phyloP scores from a whole-genome alignment of 257 asterid species.

The Apocynum venetum region DNA sequence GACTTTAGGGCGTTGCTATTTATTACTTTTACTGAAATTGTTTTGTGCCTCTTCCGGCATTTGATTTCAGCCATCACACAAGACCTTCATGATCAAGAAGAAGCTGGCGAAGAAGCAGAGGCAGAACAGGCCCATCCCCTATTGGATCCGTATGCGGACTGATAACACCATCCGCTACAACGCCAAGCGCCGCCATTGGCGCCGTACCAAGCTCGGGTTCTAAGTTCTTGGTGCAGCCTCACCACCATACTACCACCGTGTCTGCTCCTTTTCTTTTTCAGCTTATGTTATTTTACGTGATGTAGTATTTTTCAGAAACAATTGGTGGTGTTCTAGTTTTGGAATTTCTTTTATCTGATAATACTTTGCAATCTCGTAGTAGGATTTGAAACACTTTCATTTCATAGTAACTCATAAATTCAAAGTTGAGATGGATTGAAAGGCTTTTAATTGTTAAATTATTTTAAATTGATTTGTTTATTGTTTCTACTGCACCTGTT shows the following conservation, averaged over 20 bases:
- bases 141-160: constrained; percentile 82
- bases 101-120: constrained; percentile 89
- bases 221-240: constrained; percentile 11
- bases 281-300: background rate
- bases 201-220: constrained; percentile 95
- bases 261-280: background rate
- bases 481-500: background rate
- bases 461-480: background rate
- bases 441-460: background rate
- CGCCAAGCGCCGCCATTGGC: constrained; percentile 95
- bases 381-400: background rate
- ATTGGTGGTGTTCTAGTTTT: constrained; percentile 5
- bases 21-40: background rate
- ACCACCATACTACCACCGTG: background rate
- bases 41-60: background rate
- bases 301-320: background rate
- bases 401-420: background rate
- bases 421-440: background rate
- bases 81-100: constrained; percentile 78
- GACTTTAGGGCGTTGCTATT: background rate
- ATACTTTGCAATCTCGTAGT: background rate
- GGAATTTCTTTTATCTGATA: background rate
- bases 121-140: constrained; percentile 85
- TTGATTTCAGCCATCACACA: constrained; percentile 69
- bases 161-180: constrained; percentile 90